Percentiles rank a stretch among this genome's conserved stretches.
phyloP scores from a whole-genome alignment of 176 grass and related monocot species.

The Aegilops umbellulata region DNA sequence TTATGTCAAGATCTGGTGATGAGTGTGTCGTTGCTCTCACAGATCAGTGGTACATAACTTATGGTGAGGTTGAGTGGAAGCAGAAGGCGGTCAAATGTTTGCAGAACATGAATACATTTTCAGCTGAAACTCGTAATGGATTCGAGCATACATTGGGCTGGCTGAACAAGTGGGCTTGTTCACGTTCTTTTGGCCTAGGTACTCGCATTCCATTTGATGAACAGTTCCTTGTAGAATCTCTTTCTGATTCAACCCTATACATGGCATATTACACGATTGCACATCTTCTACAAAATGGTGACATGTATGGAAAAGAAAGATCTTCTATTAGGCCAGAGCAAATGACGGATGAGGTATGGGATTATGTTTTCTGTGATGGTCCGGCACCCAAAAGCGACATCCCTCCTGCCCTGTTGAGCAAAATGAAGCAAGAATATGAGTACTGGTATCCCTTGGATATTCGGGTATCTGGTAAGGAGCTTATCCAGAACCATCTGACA shows the following conservation, averaged over 20 bases:
- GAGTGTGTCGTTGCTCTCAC: slow-evolving; percentile 78
- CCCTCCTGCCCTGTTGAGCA: slow-evolving; percentile 41
- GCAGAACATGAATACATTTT: slow-evolving; percentile 64
- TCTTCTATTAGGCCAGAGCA: slow-evolving; percentile 48
- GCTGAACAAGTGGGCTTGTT: slow-evolving; percentile 79
- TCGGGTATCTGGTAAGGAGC: slow-evolving; percentile 78
- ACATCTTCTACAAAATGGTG: slow-evolving; percentile 64
- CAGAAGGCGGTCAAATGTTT: slow-evolving; percentile 57
- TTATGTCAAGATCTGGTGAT: slow-evolving; percentile 84
- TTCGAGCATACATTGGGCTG: slow-evolving; percentile 76
- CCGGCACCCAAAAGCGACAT: slow-evolving; percentile 49
- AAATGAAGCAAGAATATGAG: slow-evolving; percentile 80
- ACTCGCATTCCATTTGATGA: slow-evolving; percentile 75
- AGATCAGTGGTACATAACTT: slow-evolving; percentile 82
- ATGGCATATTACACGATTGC: slow-evolving; percentile 78
- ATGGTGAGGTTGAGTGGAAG: slow-evolving; percentile 78
- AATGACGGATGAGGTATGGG: slow-evolving; percentile 80
- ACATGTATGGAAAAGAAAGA: slow-evolving; percentile 65
- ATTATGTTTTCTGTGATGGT: slow-evolving; percentile 64
- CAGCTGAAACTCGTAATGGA: slow-evolving; percentile 53
- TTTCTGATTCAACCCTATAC: slow-evolving; percentile 85
- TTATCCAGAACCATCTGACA: slow-evolving; percentile 75
- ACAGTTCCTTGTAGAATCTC: slow-evolving; percentile 77
- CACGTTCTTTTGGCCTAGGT: slow-evolving; percentile 72
- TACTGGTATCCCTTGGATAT: slow-evolving; percentile 92